A percentile compares a stretch with the other conserved stretches of the same genome.
Conservation (phyloP, 208 protist species). For the Lotmaria passim region DNA sequence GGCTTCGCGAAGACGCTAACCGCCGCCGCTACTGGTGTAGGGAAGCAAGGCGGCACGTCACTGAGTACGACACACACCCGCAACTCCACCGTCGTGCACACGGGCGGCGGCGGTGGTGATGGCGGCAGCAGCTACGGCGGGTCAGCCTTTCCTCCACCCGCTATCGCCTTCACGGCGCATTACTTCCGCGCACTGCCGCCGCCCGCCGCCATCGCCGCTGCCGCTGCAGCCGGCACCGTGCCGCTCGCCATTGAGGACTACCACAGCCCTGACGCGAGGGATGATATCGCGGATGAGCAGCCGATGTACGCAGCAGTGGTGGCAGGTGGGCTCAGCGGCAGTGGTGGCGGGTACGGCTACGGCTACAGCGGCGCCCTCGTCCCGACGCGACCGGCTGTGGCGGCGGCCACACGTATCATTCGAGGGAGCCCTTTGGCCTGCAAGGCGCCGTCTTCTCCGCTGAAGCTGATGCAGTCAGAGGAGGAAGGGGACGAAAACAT, state of each 20-base stretch:
- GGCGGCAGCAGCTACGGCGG: not conserved
- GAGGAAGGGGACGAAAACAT: conserved; percentile 12
- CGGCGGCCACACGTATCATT: not conserved
- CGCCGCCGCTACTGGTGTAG: too few relatives aligned
- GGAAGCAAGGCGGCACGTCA: too few relatives aligned
- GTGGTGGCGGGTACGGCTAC: conserved; percentile 10
- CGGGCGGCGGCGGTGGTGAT: not conserved
- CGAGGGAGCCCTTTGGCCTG: not conserved
- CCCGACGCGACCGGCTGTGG: not conserved
- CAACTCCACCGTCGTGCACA: not conserved
- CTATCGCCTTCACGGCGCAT: conserved; percentile 50
- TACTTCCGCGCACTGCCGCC: conserved; percentile 69
- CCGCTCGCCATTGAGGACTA: conserved; percentile 56
- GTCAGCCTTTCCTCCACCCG: conserved; percentile 4
- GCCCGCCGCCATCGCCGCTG: conserved; percentile 21
- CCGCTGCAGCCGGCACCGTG: conserved; percentile 3
- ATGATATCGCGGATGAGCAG: conserved; percentile 4
- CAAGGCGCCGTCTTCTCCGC: conserved; percentile 2
- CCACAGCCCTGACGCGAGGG: conserved; percentile 5
- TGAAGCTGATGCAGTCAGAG: conserved; percentile 26
- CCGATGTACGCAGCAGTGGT: conserved; percentile 5
- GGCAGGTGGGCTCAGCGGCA: conserved; percentile 5
- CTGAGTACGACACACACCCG: not conserved
- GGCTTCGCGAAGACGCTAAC: not conserved
- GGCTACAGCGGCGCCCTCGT: conserved; percentile 6